Base-by-base conservation (phyloP, 345 rosid species). In the Nephelium lappaceum region DNA sequence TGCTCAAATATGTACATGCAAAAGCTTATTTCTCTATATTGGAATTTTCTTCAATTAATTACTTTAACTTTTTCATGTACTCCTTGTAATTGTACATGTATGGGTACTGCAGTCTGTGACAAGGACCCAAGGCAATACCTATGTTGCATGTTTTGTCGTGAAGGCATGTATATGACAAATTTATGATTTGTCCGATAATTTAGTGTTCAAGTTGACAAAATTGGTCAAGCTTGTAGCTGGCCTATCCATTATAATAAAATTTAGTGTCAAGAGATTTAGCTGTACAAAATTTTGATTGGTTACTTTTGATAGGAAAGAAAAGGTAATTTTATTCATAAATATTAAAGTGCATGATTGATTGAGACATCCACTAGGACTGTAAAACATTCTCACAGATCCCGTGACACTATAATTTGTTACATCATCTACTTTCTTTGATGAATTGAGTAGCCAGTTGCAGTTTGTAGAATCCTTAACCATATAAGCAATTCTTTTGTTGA, bases 401-500 rank as follows among this genome's bases (percentile, higher is more conserved):
- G 21, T 60, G 21, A 60, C 64, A 8, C 16, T 21, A 60, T 60
- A 23, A 19, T 60, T 60, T n/a, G 11, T 60, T 23, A n/a, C 9
- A 60, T 60, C 16, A 18, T 60, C 27, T 60, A 8, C 11, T 60
- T 60, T 58, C 24, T 60, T 60, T 27, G 4, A 60, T 60, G 64
- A 60, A 36, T 18, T 43, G 71, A 45, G 39, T 60, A 49, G 27
- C 31, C 21, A 6, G 47, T 72, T 76, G 67, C 38, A 31, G 18
- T 31, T 75, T 68, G 67, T 47, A n/a, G 74, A 8, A 39, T 19
- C 45, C 36, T 41, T 77, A 55, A 63, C 23, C 42, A 55, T 57
- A 68, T 41, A 8, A 75, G 60, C 69, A 66, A 53, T 78, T 71
- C 49, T 72, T 45, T 45, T 45, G 51, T 45, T 4, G 3, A 45